Evolutionary conservation across 176 grass and related monocot species (phyloP), one percentile per base, ranked within the genome.

Genomic region (Bolboschoenus planiculmis): DNA sequence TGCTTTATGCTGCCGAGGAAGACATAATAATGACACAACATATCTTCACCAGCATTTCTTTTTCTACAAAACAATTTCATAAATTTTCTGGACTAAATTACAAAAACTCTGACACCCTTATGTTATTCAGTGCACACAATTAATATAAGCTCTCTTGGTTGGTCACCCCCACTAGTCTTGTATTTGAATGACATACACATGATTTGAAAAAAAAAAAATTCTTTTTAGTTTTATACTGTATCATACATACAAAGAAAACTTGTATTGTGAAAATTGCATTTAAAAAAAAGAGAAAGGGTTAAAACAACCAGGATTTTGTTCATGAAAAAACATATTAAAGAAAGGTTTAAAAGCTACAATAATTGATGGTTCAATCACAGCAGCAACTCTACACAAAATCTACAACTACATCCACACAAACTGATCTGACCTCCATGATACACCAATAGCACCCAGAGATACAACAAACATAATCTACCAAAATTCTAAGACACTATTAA

Each of bases 331-430:
- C 13, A 20, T 10, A 72, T 29, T 47, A 23, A 51, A 2, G 13
- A 50, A 27, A 75, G 10, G 18, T 30, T 26, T 50, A 75, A 16
- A 76, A 31, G 27, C 44, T 76, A 76, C 72, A 76, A 33, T 4
- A 27, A 53, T 76, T 6, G 42, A 31, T 51, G 6, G 51, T 30
- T 27, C 26, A 51, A 51, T 33, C 26, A 31, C 23, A 51, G 26
- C 44, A 76, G 44, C 44, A 76, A 15, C 44, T 76, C 72, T 76
- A 76, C 72, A 53, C 71, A 75, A 29, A 75, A 76, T 76, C 72
- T 76, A 76, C 44, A 75, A 30, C 44, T 31, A 76, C 7, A 29
- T 10, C 24, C 24, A 50, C 72, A 53, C 40, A 74, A 65, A 65
- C 27, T 0, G 42, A 48, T 20, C 35, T n/a, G n/a, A 27, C 39